A percentile compares a stretch with the other conserved stretches of the same genome.
Conservation (phyloP, 345 rosid genomes). For the Adansonia digitata region DNA sequence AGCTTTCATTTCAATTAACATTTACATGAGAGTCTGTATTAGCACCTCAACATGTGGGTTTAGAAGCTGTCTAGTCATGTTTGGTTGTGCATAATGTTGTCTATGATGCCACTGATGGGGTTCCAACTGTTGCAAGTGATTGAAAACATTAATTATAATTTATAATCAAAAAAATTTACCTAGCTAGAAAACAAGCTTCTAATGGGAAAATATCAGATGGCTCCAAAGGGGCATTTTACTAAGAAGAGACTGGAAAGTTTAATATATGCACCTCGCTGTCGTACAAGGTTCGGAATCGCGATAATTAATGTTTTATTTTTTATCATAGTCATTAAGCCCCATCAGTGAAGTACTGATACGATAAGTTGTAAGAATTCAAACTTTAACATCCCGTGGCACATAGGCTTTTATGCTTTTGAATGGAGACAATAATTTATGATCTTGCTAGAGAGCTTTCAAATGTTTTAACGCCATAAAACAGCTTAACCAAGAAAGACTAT, state of each 20-base stretch:
- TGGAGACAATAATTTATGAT: not conserved
- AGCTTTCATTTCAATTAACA: not conserved
- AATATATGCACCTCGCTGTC: constrained; percentile 42
- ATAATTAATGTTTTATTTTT: constrained; percentile 47
- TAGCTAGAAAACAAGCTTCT: not conserved
- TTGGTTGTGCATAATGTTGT: constrained; percentile 53
- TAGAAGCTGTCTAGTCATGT: constrained; percentile 53
- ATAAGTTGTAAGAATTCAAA: not conserved
- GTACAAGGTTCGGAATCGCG: constrained; percentile 50
- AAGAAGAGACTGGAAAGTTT: not conserved
- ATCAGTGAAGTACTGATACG: constrained; percentile 4
- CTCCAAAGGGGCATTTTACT: not conserved
- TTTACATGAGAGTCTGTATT: not conserved
- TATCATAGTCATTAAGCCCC: constrained; percentile 54
- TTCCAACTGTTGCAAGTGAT: constrained; percentile 49
- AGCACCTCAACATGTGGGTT: constrained; percentile 51
- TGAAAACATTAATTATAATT: too few species aligned
- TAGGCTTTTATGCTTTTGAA: not conserved
- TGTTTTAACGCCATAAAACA: not conserved
- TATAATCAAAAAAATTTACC: not conserved
- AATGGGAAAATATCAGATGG: not conserved
- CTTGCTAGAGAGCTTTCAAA: not conserved
- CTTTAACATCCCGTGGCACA: not conserved
- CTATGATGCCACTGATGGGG: constrained; percentile 41
- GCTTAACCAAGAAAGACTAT: not conserved